These are phyloP conservation scores for Cyclotella kingstonii DNA, from an alignment of 108 stramenopile genomes.

Conservation along the genomic window DNA sequence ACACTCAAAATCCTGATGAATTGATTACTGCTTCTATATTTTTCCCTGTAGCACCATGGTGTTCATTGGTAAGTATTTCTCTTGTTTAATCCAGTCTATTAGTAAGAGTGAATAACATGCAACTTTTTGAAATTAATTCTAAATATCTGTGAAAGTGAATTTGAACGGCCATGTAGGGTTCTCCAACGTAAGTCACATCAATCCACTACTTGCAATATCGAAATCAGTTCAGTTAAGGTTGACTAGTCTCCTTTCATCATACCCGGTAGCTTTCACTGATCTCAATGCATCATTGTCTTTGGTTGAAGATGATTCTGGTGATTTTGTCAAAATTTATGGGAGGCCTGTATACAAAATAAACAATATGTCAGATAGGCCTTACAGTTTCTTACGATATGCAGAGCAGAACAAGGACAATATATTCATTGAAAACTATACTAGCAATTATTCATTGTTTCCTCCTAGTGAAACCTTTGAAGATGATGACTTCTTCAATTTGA, in stretches of 20 bases:
- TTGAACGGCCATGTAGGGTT: conserved; percentile 9
- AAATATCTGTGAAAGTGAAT: conserved; percentile 26
- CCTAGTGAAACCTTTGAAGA: conserved; percentile 6
- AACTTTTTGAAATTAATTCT: conserved; percentile 6
- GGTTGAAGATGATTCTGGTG: conserved; percentile 7
- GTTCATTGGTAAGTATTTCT: background rate
- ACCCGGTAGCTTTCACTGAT: no score
- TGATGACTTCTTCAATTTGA: conserved; percentile 40
- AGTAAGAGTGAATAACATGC: background rate
- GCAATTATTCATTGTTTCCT: no score
- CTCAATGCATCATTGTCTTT: no score
- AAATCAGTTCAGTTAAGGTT: no score
- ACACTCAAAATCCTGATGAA: no score
- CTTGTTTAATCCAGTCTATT: background rate
- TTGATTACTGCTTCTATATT: background rate
- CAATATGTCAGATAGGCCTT: conserved; percentile 28
- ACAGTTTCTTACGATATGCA: conserved; percentile 21
- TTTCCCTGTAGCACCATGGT: background rate
- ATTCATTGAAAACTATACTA: no score
- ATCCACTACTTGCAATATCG: background rate
- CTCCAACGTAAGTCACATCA: conserved; percentile 14
- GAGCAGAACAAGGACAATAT: no score
- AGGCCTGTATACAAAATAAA: conserved; percentile 13
- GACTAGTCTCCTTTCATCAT: background rate
- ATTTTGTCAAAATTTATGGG: conserved; percentile 34